Evolutionary conservation across 129 eudicot genomes (phyloP).

Genomic region (Helianthus annuus): DNA sequence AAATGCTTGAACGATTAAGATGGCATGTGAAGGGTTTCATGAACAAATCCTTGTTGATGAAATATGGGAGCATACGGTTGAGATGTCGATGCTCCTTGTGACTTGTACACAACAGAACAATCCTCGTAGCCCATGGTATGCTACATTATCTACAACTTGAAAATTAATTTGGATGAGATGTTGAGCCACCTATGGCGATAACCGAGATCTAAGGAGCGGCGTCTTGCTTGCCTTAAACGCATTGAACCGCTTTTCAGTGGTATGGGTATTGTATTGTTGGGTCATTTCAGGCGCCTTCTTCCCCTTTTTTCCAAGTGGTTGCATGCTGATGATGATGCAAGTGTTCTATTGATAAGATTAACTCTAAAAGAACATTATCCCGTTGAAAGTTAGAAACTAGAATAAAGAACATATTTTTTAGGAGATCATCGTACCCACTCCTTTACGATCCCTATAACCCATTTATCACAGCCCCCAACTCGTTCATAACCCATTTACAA

Average conservation of each 20-base stretch:
- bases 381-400: too few species aligned
- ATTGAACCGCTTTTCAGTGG: too few species aligned
- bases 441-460: too few species aligned
- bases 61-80: constrained; percentile 82
- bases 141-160: neutral
- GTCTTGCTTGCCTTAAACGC: constrained; percentile 59
- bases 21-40: too few species aligned
- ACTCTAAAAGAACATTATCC: neutral
- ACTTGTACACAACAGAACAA: constrained; percentile 62
- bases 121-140: constrained; percentile 93
- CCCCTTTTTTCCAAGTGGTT: constrained; percentile 93
- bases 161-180: constrained; percentile 55
- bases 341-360: constrained; percentile 63
- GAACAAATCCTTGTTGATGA: constrained; percentile 41
- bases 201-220: constrained; percentile 82
- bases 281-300: too few species aligned
- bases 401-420: too few species aligned
- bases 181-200: constrained; percentile 86
- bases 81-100: constrained; percentile 86
- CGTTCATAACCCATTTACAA: too few species aligned
- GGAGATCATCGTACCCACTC: too few species aligned
- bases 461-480: too few species aligned
- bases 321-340: constrained; percentile 88
- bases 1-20: too few species aligned
- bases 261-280: too few species aligned